phyloP scores from a whole-genome alignment of 768 basidiomycete species.

The Paxillus ammoniavirescens region DNA sequence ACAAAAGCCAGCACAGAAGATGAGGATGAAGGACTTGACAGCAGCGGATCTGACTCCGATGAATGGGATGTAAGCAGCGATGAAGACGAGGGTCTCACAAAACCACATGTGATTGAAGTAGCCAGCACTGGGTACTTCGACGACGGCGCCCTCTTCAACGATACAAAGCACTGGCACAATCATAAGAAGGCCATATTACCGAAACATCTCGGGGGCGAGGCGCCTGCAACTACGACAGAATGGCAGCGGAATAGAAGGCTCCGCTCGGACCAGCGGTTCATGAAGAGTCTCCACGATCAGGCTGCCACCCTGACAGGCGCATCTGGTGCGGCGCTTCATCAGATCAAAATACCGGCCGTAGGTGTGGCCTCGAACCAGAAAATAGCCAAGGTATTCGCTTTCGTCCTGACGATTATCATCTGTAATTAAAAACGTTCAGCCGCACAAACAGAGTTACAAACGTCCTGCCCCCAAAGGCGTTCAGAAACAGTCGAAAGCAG shows the following conservation, averaged over 20 bases:
- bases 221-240: constrained; percentile 29
- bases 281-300: constrained; percentile 53
- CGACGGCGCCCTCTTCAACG: constrained; percentile 44
- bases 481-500: constrained; percentile 32
- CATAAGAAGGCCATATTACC: constrained; percentile 47
- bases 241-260: constrained; percentile 38
- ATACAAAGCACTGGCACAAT: constrained; percentile 63
- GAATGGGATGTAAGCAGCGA: constrained; percentile 21
- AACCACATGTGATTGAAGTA: neutral
- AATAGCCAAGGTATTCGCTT: constrained; percentile 10
- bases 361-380: constrained; percentile 17
- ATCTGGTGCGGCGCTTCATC: constrained; percentile 49
- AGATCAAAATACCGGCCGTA: constrained; percentile 50
- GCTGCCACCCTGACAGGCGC: constrained; percentile 67
- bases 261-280: constrained; percentile 52
- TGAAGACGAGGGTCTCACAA: constrained; percentile 3
- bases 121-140: constrained; percentile 28
- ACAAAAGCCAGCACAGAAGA: constrained; percentile 1
- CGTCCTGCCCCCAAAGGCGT: constrained; percentile 28
- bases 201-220: constrained; percentile 50
- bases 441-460: constrained; percentile 16
- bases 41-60: constrained; percentile 14
- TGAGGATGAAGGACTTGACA: constrained; percentile 18
- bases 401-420: neutral
- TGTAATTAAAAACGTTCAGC: constrained; percentile 2